Evolutionary conservation across 768 basidiomycete genomes (phyloP).

Genomic region (Antrodiella citrinella): DNA sequence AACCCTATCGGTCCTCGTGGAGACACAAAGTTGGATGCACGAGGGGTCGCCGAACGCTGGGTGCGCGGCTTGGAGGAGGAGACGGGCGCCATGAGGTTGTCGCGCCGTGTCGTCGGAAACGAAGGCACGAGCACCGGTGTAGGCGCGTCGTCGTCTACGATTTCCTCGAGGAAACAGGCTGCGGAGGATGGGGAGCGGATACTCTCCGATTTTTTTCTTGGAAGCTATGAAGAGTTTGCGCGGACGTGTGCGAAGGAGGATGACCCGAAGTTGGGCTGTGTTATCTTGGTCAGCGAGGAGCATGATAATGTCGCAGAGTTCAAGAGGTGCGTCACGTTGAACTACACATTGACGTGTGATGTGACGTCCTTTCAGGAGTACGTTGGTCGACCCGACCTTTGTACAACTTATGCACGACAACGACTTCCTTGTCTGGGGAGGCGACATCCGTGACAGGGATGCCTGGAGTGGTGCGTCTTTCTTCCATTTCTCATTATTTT

Average conservation of each 20-base stretch:
- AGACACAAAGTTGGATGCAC: conserved; percentile 27
- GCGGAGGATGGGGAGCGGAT: conserved; percentile 30
- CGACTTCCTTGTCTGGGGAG: conserved; percentile 83
- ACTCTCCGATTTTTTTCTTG: conserved; percentile 75
- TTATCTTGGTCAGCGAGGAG: conserved; percentile 80
- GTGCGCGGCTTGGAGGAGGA: conserved; percentile 77
- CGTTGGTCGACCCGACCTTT: conserved; percentile 67
- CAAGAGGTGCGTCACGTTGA: conserved; percentile 49
- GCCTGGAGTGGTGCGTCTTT: conserved; percentile 59
- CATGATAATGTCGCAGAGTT: conserved; percentile 87
- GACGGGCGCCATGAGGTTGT: conserved; percentile 62
- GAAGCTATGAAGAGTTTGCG: conserved; percentile 77
- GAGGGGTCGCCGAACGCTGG: conserved; percentile 66
- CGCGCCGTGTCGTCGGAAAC: conserved; percentile 23
- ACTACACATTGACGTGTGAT: not conserved
- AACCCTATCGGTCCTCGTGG: conserved; percentile 17
- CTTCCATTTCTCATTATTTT: not conserved
- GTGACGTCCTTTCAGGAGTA: conserved; percentile 45
- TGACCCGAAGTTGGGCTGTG: conserved; percentile 54
- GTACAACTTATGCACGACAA: conserved; percentile 65
- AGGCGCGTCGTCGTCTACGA: conserved; percentile 33
- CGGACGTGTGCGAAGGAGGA: conserved; percentile 61
- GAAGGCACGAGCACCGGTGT: conserved; percentile 16
- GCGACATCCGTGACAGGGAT: conserved; percentile 77
- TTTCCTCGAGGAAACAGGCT: conserved; percentile 25